Conservation (phyloP, 306 rosid species). For the Cucurbita moschata region DNA sequence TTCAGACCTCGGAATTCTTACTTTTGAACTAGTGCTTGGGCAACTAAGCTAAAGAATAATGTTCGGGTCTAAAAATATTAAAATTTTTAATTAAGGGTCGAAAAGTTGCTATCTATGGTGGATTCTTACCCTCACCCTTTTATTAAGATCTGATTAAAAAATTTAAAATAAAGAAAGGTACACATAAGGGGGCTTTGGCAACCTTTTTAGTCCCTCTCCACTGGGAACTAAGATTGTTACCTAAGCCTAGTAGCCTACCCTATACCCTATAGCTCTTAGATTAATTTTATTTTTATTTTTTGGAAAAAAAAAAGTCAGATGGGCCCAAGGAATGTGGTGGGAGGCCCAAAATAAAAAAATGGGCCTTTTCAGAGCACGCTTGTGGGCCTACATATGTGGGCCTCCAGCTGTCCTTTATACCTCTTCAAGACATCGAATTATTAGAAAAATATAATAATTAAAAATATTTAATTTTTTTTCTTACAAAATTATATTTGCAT, state of each 20-base stretch:
- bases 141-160: no score
- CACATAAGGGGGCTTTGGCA: slow-evolving; percentile 10
- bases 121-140: no score
- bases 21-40: no score
- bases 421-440: neutral
- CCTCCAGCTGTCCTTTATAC: slow-evolving; percentile 5
- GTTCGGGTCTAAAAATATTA: no score
- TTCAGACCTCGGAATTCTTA: no score
- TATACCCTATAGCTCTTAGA: neutral
- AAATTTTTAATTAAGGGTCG: no score
- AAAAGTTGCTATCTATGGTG: no score
- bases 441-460: neutral
- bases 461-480: neutral
- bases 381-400: slow-evolving; percentile 23
- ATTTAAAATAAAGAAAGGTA: neutral
- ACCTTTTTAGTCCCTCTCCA: slow-evolving; percentile 29
- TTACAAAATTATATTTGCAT: neutral
- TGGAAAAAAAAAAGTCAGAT: neutral
- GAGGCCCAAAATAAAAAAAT: slow-evolving; percentile 29
- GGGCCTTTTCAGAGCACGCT: slow-evolving; percentile 31
- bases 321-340: slow-evolving; percentile 11
- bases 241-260: slow-evolving; percentile 10
- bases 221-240: slow-evolving; percentile 34
- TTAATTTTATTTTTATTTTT: neutral
- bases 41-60: no score